A percentile compares a stretch with the other conserved stretches of the same genome.
These are phyloP conservation scores for Ophiocordyceps camponoti-saundersi DNA, from an alignment of 2,329 filamentous ascomycete species.

Conservation along the genomic window DNA sequence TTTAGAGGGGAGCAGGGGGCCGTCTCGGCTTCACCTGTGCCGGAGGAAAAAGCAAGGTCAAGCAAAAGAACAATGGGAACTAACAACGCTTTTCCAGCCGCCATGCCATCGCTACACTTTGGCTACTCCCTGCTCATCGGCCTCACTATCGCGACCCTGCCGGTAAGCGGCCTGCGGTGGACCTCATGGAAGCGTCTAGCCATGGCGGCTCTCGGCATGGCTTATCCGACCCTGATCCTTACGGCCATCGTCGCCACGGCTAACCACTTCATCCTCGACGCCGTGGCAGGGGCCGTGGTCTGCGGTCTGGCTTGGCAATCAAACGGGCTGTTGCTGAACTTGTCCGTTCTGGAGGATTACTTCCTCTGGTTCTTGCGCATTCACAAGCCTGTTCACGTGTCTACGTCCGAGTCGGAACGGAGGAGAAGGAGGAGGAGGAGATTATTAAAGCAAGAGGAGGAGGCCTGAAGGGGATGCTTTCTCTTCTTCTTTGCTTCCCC, in stretches of 20 bases:
- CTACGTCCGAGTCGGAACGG: constrained; percentile 9
- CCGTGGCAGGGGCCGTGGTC: constrained; percentile 48
- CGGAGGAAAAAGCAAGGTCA: background rate
- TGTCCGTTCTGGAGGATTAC: constrained; percentile 50
- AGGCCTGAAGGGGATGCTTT: background rate
- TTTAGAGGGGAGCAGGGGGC: too few species aligned
- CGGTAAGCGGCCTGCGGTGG: constrained; percentile 35
- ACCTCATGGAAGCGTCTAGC: constrained; percentile 30
- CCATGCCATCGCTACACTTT: constrained; percentile 63
- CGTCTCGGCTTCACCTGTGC: too few species aligned
- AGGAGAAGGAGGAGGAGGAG: constrained; percentile 20
- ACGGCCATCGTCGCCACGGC: constrained; percentile 54
- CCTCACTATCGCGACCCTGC: constrained; percentile 49
- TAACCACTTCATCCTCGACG: constrained; percentile 58
- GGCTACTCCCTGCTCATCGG: constrained; percentile 60
- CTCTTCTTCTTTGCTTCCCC: background rate
- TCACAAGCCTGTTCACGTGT: constrained; percentile 31
- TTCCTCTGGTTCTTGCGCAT: constrained; percentile 46
- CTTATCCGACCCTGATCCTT: constrained; percentile 49
- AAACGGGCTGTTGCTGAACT: constrained; percentile 39
- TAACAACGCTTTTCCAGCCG: constrained; percentile 26
- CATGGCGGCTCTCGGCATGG: constrained; percentile 31
- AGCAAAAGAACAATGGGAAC: background rate
- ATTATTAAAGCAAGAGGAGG: constrained; percentile 1
- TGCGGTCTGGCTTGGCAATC: constrained; percentile 46